Evolutionary conservation across 2,329 filamentous ascomycete species (phyloP).

Genomic region (Pleurostoma richardsiae): DNA sequence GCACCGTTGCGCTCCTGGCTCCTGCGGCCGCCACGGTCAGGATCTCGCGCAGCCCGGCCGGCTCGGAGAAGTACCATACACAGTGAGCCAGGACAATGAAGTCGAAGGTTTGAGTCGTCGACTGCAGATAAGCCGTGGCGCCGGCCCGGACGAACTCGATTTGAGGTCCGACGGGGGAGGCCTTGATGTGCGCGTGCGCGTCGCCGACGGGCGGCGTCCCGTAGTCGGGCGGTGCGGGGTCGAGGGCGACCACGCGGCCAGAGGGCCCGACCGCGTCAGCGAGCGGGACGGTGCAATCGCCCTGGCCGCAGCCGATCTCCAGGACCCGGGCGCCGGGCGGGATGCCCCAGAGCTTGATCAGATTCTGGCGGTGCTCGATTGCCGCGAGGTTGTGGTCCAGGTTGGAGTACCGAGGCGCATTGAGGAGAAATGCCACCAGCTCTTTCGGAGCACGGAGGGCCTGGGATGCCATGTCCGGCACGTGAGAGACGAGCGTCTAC

Average conservation of each 20-base stretch:
- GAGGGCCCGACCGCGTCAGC: slow-evolving; percentile 29
- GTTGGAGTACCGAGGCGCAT: background rate
- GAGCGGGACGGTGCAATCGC: slow-evolving; percentile 38
- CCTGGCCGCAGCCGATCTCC: slow-evolving; percentile 44
- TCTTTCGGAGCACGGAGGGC: background rate
- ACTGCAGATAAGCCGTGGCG: background rate
- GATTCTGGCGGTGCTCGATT: slow-evolving; percentile 4
- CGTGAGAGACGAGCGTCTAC: too few species aligned
- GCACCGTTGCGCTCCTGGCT: background rate
- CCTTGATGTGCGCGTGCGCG: slow-evolving; percentile 1
- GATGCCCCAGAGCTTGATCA: slow-evolving; percentile 10
- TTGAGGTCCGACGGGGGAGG: slow-evolving; percentile 3
- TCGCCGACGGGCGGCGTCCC: slow-evolving; percentile 17
- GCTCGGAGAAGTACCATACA: slow-evolving; percentile 4
- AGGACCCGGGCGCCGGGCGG: slow-evolving; percentile 25
- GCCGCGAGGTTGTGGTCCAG: slow-evolving; percentile 1
- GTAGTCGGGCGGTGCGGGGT: slow-evolving; percentile 34
- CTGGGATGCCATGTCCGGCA: background rate
- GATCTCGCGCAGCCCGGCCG: background rate
- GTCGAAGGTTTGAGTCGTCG: slow-evolving; percentile 1
- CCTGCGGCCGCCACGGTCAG: background rate
- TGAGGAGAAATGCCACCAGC: background rate
- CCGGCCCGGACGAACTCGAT: slow-evolving; percentile 4
- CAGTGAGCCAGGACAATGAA: slow-evolving; percentile 5
- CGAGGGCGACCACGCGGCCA: slow-evolving; percentile 31